Conservation (phyloP, 1,284 basidiomycete genomes). For the Cerioporus squamosus region DNA sequence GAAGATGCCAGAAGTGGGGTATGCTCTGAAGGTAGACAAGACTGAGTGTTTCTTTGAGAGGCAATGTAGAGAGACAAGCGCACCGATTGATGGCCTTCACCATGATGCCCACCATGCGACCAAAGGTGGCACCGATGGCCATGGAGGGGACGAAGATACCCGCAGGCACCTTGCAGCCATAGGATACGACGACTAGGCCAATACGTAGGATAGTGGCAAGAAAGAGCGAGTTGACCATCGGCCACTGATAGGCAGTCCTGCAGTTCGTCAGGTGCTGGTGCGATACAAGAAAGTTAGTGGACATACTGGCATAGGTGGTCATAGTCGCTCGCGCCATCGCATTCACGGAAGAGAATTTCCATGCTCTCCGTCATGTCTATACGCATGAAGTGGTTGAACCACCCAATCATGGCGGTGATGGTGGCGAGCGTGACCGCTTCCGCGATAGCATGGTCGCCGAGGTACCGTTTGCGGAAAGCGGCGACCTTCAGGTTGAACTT, state of each 20-base stretch:
- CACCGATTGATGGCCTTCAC: conserved; percentile 92
- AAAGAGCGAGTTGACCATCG: conserved; percentile 90
- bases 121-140: conserved; percentile 96
- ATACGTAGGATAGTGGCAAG: conserved; percentile 91
- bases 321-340: conserved; percentile 92
- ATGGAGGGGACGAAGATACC: conserved; percentile 99
- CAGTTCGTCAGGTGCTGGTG: not conserved
- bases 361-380: conserved; percentile 99
- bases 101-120: conserved; percentile 93
- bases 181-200: conserved; percentile 89
- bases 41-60: too few relatives aligned
- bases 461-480: conserved; percentile 90
- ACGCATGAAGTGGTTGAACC: conserved; percentile 93
- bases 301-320: conserved; percentile 93
- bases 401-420: conserved; percentile 91
- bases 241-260: conserved; percentile 92
- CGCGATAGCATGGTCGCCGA: conserved; percentile 82
- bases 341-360: conserved; percentile 96
- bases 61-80: conserved; percentile 24
- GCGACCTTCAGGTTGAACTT: conserved; percentile 97
- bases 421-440: conserved; percentile 90
- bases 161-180: conserved; percentile 96
- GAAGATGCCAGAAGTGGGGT: conserved; percentile 86
- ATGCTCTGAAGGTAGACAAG: conserved; percentile 55
- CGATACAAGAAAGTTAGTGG: not conserved